phyloP scores from a whole-genome alignment of 352 stramenopile species.

The Pythium angustatum region DNA sequence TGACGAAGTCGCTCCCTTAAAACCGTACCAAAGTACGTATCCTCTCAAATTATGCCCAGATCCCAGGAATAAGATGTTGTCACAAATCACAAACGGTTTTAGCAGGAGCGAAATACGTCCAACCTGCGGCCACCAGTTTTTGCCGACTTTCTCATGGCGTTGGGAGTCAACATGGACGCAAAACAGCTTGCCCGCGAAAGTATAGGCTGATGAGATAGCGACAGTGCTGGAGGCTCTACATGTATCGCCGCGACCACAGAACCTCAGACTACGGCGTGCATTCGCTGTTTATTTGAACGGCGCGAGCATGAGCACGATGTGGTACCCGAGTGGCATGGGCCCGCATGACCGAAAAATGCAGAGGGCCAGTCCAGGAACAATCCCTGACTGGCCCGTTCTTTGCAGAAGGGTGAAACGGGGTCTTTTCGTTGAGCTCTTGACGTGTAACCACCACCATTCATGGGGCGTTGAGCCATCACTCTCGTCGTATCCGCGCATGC shows the following conservation, averaged over 20 bases:
- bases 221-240: too few species aligned
- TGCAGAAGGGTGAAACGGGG: conserved; percentile 18
- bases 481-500: background rate
- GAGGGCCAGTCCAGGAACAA: conserved; percentile 15
- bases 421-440: conserved; percentile 10
- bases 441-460: conserved; percentile 21
- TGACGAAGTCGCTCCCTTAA: conserved; percentile 20
- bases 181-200: too few species aligned
- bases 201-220: too few species aligned
- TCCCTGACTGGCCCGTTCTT: conserved; percentile 14
- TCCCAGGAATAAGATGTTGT: conserved; percentile 23
- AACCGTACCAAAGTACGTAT: conserved; percentile 1
- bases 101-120: too few species aligned
- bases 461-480: background rate
- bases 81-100: conserved; percentile 15
- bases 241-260: too few species aligned
- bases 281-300: too few species aligned
- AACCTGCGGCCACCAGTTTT: too few species aligned
- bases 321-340: too few species aligned
- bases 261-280: background rate
- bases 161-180: too few species aligned
- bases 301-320: too few species aligned
- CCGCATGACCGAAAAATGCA: background rate
- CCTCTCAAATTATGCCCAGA: conserved; percentile 1
- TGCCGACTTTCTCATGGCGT: too few species aligned